Evolutionary conservation across 2,329 filamentous ascomycete species (phyloP).

Genomic region (Acarospora socialis): DNA sequence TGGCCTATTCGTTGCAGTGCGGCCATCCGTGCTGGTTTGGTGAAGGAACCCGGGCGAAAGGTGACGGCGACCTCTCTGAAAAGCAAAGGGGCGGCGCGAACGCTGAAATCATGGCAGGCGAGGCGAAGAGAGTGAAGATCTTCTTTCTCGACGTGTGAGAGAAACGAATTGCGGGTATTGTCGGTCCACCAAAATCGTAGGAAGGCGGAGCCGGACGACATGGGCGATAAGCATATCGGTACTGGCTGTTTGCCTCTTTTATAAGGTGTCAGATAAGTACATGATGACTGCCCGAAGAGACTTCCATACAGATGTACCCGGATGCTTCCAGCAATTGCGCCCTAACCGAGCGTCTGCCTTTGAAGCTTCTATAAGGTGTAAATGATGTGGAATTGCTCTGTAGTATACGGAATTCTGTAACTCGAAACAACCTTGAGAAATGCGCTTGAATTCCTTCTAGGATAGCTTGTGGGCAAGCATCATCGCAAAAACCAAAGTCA

Average conservation of each 20-base stretch:
- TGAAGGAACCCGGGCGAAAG: slow-evolving; percentile 54
- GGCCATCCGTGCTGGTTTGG: slow-evolving; percentile 55
- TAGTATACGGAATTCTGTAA: neutral
- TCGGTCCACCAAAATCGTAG: slow-evolving; percentile 25
- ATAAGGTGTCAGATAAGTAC: slow-evolving; percentile 1
- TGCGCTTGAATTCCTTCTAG: neutral
- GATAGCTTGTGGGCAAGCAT: neutral
- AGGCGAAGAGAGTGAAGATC: slow-evolving; percentile 24
- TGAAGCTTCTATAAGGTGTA: neutral
- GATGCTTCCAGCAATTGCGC: neutral
- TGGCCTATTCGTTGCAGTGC: slow-evolving; percentile 65
- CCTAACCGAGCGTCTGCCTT: too few species aligned
- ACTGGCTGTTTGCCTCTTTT: neutral
- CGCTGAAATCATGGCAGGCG: slow-evolving; percentile 23
- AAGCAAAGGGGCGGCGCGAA: slow-evolving; percentile 21
- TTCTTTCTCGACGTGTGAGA: slow-evolving; percentile 19
- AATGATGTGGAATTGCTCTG: neutral
- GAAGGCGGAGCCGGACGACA: slow-evolving; percentile 17
- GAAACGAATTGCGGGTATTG: slow-evolving; percentile 21
- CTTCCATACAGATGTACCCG: neutral
- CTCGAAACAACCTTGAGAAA: neutral
- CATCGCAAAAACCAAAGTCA: neutral
- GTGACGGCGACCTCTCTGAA: slow-evolving; percentile 32
- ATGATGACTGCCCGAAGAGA: neutral
- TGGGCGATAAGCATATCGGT: slow-evolving; percentile 6